These are phyloP conservation scores for Fusarium sp. DNA, from an alignment of 2,329 filamentous ascomycete genomes.

Conservation along the genomic window DNA sequence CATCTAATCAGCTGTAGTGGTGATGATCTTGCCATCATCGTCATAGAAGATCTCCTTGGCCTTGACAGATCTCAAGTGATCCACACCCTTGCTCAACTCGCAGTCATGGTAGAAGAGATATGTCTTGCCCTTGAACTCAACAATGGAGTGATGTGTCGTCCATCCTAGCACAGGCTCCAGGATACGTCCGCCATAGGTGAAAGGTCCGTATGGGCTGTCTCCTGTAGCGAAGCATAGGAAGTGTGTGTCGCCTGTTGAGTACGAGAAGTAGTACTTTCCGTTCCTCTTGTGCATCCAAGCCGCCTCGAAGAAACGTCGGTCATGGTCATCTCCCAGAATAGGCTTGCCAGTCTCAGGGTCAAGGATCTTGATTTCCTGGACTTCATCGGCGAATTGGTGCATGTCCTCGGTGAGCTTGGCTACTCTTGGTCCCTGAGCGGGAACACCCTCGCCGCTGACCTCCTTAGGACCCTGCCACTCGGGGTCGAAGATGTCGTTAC, in stretches of 20 bases:
- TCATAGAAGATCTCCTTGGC: slow-evolving; percentile 81
- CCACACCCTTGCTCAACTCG: slow-evolving; percentile 73
- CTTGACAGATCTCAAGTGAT: slow-evolving; percentile 80
- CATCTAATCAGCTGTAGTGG: slow-evolving; percentile 47
- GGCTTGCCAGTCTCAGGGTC: slow-evolving; percentile 70
- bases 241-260: slow-evolving; percentile 83
- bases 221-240: slow-evolving; percentile 77
- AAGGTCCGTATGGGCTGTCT: slow-evolving; percentile 74
- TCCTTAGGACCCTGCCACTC: slow-evolving; percentile 68
- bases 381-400: slow-evolving; percentile 66
- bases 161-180: slow-evolving; percentile 82
- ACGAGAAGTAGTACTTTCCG: slow-evolving; percentile 79
- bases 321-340: slow-evolving; percentile 75
- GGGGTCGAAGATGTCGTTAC: slow-evolving; percentile 66
- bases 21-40: slow-evolving; percentile 69
- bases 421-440: slow-evolving; percentile 74
- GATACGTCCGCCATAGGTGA: slow-evolving; percentile 77
- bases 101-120: slow-evolving; percentile 84
- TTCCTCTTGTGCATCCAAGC: slow-evolving; percentile 82
- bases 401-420: slow-evolving; percentile 74
- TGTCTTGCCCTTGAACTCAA: slow-evolving; percentile 77
- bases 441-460: slow-evolving; percentile 64
- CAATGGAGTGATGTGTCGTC: slow-evolving; percentile 85
- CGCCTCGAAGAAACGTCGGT: slow-evolving; percentile 82
- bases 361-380: slow-evolving; percentile 72